phyloP scores from a whole-genome alignment of 148 eudicot genomes.

The Spergularia bocconei region DNA sequence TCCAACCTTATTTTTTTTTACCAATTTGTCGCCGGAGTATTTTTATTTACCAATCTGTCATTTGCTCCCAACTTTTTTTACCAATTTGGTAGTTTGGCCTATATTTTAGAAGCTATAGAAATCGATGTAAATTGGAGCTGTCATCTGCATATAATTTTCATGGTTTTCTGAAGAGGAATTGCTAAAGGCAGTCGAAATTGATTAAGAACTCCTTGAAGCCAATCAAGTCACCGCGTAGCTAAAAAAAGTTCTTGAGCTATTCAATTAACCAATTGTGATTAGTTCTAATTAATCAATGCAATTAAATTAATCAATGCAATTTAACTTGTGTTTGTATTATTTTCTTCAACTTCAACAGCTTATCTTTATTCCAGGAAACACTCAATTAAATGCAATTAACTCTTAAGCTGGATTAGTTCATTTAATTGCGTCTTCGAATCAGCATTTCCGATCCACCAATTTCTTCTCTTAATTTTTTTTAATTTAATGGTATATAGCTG shows the following conservation, averaged over 20 bases:
- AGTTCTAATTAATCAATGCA: slow-evolving; percentile 8
- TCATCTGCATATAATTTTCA: not conserved
- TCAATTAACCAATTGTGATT: slow-evolving; percentile 12
- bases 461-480: not conserved
- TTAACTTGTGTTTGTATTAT: not conserved
- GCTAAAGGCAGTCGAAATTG: not conserved
- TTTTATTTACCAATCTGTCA: no score
- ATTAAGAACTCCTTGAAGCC: not conserved
- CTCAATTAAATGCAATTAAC: not conserved
- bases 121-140: no score
- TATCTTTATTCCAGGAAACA: slow-evolving; percentile 12
- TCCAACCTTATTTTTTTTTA: no score
- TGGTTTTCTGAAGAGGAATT: slow-evolving; percentile 20
- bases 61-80: no score
- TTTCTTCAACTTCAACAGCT: slow-evolving; percentile 4
- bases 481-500: no score
- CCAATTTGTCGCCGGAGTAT: no score
- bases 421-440: not conserved
- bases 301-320: slow-evolving; percentile 14
- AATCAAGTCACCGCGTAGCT: slow-evolving; percentile 3
- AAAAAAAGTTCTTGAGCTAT: not conserved
- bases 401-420: not conserved
- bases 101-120: no score
- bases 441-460: not conserved
- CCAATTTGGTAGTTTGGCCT: no score